Evolutionary conservation across 495 filamentous ascomycete species (phyloP).

Genomic region (Aspergillus campestris): DNA sequence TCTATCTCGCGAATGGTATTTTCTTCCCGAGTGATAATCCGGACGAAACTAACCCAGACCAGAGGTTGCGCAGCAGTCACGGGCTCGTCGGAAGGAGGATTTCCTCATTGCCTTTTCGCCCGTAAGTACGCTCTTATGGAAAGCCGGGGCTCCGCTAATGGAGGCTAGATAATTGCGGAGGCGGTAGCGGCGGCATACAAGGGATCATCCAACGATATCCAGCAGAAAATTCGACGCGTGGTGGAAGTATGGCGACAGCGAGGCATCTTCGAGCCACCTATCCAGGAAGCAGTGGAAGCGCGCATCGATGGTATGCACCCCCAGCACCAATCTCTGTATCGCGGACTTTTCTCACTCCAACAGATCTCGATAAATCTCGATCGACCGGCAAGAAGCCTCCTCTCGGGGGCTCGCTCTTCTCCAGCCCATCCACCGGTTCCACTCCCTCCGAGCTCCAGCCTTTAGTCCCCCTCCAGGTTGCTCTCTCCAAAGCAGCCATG

Average conservation of each 20-base stretch:
- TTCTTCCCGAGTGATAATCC: not conserved
- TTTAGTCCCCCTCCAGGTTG: constrained; percentile 61
- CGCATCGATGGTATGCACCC: constrained; percentile 60
- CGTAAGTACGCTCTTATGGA: constrained; percentile 25
- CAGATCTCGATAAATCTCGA: constrained; percentile 75
- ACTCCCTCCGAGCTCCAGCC: constrained; percentile 71
- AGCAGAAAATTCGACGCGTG: constrained; percentile 78
- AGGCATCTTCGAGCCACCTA: constrained; percentile 69
- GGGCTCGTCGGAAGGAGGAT: constrained; percentile 80
- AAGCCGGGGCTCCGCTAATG: constrained; percentile 13
- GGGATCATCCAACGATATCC: constrained; percentile 71
- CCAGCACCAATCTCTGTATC: not conserved
- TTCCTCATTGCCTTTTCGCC: constrained; percentile 87
- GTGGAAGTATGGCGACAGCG: constrained; percentile 91
- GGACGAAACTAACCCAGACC: constrained; percentile 15
- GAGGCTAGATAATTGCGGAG: constrained; percentile 65
- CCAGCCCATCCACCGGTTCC: constrained; percentile 37
- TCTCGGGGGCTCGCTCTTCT: constrained; percentile 66
- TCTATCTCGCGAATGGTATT: constrained; percentile 93
- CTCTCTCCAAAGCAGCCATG: constrained; percentile 59
- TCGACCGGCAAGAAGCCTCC: constrained; percentile 54
- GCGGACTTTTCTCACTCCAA: not conserved
- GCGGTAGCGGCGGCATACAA: constrained; percentile 79
- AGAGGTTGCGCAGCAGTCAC: constrained; percentile 96
- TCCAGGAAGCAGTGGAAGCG: constrained; percentile 69